A percentile compares a stretch with the other conserved stretches of the same genome.
phyloP scores from a whole-genome alignment of 2,329 filamentous ascomycete genomes.

The Sporothrix sp. region DNA sequence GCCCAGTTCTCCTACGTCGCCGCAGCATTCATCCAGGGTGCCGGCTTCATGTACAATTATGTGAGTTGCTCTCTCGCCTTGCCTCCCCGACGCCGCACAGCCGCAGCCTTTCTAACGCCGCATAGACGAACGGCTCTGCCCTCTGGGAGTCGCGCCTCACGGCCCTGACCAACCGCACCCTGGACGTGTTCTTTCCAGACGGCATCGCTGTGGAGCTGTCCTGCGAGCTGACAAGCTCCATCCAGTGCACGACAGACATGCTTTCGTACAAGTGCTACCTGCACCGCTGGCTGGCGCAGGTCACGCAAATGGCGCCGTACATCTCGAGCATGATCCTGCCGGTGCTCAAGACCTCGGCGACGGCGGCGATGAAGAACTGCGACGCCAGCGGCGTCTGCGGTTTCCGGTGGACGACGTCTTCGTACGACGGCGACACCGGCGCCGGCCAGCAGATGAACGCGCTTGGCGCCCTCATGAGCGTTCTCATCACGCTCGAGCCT shows the following conservation, averaged over 20 bases:
- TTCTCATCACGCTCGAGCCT: conserved; percentile 27
- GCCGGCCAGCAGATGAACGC: conserved; percentile 46
- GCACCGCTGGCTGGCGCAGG: conserved; percentile 53
- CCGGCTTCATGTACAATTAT: conserved; percentile 59
- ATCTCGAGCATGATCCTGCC: conserved; percentile 46
- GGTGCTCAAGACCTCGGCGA: conserved; percentile 46
- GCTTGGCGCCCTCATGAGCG: conserved; percentile 37
- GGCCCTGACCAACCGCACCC: conserved; percentile 41
- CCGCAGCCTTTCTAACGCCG: conserved; percentile 3
- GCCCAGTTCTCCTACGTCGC: conserved; percentile 60
- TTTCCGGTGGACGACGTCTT: conserved; percentile 48
- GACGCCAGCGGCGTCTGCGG: conserved; percentile 51
- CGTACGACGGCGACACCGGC: conserved; percentile 33
- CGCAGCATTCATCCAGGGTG: conserved; percentile 51
- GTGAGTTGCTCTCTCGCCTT: conserved; percentile 27
- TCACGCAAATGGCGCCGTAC: conserved; percentile 52
- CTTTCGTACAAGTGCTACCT: conserved; percentile 63
- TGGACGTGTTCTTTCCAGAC: conserved; percentile 45
- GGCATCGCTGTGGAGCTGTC: conserved; percentile 55
- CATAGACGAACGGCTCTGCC: conserved; percentile 39
- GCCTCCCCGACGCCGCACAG: too few species aligned
- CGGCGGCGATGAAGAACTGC: conserved; percentile 53
- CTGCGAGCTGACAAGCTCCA: conserved; percentile 44
- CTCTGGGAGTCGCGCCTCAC: conserved; percentile 48
- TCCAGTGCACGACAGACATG: conserved; percentile 61